Evolutionary conservation across 2,329 filamentous ascomycete genomes (phyloP).

Genomic region (Zasmidium cellare): DNA sequence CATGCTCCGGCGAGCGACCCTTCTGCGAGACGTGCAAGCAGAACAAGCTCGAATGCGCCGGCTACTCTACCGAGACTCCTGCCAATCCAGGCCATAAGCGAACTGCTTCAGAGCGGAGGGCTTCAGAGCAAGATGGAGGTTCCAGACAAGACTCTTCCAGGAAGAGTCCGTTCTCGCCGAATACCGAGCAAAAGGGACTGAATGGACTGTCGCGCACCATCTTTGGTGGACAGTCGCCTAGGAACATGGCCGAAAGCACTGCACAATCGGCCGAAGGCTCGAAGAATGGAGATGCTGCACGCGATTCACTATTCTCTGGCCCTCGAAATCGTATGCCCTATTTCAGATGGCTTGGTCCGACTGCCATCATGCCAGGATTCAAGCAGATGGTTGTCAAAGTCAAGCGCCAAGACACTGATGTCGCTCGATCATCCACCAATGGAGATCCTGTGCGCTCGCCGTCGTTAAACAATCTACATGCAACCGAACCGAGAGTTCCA

Average conservation of each 20-base stretch:
- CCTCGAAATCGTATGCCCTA: constrained; percentile 72
- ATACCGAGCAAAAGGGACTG: neutral
- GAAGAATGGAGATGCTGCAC: constrained; percentile 11
- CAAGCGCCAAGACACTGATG: constrained; percentile 64
- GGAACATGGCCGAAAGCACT: constrained; percentile 5
- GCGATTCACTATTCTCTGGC: constrained; percentile 31
- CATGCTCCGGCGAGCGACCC: constrained; percentile 48
- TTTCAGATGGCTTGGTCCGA: constrained; percentile 87
- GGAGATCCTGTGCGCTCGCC: constrained; percentile 34
- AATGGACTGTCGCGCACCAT: constrained; percentile 13
- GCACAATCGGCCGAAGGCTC: constrained; percentile 8
- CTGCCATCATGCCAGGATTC: constrained; percentile 86
- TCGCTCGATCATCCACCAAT: constrained; percentile 57
- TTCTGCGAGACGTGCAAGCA: constrained; percentile 48
- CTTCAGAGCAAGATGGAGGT: constrained; percentile 7
- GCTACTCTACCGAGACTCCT: constrained; percentile 43
- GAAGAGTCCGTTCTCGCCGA: neutral
- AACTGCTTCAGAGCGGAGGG: constrained; percentile 14
- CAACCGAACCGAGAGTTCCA: constrained; percentile 17
- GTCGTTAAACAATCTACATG: constrained; percentile 19
- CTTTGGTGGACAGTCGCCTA: constrained; percentile 15
- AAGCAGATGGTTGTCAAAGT: constrained; percentile 89
- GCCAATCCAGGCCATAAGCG: constrained; percentile 16
- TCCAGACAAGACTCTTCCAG: constrained; percentile 1
- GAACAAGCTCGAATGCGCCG: constrained; percentile 50